These are phyloP conservation scores for Aspergillus steynii DNA, from an alignment of 495 filamentous ascomycete genomes.

Conservation along the genomic window DNA sequence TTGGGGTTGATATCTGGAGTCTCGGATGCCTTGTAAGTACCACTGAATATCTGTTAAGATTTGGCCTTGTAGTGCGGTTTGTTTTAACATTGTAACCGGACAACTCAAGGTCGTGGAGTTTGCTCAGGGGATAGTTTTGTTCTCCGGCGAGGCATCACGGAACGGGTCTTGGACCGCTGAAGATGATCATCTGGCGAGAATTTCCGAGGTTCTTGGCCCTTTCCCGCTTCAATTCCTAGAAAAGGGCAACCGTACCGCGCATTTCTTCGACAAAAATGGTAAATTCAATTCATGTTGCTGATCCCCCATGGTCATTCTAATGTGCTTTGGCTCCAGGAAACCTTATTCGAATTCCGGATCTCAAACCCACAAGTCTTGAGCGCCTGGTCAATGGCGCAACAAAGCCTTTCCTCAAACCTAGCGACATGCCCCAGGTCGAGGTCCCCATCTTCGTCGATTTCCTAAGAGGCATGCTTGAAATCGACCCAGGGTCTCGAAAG, in stretches of 20 bases:
- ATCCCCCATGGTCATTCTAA: background rate
- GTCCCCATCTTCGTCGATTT: slow-evolving; percentile 37
- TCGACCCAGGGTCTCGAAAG: slow-evolving; percentile 20
- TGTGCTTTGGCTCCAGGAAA: slow-evolving; percentile 14
- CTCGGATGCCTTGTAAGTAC: slow-evolving; percentile 42
- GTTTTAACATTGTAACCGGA: too few relatives aligned
- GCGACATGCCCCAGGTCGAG: slow-evolving; percentile 23
- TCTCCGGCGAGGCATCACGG: slow-evolving; percentile 22
- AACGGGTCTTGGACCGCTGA: slow-evolving; percentile 24
- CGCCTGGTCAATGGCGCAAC: slow-evolving; percentile 23
- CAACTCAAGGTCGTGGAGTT: slow-evolving; percentile 22
- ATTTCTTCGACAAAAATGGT: slow-evolving; percentile 23
- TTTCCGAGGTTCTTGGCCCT: slow-evolving; percentile 23
- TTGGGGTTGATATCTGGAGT: slow-evolving; percentile 48
- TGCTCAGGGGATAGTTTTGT: slow-evolving; percentile 26
- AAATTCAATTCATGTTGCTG: background rate
- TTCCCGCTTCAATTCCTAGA: slow-evolving; percentile 17
- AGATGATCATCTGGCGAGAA: slow-evolving; percentile 24
- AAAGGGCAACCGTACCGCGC: slow-evolving; percentile 11
- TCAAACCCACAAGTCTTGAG: slow-evolving; percentile 24
- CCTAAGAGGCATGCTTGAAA: slow-evolving; percentile 26
- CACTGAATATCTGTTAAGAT: too few relatives aligned
- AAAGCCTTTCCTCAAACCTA: slow-evolving; percentile 23
- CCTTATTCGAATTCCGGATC: slow-evolving; percentile 23
- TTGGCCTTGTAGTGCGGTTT: too few relatives aligned